Conservation (phyloP, 306 rosid species). For the Parietaria judaica region DNA sequence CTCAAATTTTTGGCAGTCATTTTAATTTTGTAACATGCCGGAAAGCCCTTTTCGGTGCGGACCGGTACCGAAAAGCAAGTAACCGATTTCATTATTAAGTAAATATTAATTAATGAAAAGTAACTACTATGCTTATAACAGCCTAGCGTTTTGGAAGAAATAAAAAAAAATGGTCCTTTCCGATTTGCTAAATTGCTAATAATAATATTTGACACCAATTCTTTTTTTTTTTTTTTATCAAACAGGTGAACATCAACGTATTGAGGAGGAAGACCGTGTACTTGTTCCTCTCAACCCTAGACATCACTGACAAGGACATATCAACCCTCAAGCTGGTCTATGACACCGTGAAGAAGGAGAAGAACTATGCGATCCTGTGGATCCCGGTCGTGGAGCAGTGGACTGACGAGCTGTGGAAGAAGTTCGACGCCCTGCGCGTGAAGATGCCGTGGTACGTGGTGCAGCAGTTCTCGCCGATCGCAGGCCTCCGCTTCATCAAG, state of each 20-base stretch:
- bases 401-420: constrained; percentile 28
- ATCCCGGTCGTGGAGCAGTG: constrained; percentile 43
- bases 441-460: constrained; percentile 54
- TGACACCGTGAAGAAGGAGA: constrained; percentile 14
- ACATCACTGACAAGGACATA: constrained; percentile 31
- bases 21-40: too few species aligned
- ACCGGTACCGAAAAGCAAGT: too few species aligned
- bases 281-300: constrained; percentile 45
- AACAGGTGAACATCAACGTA: constrained; percentile 32
- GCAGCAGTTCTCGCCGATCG: constrained; percentile 23
- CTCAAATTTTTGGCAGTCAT: too few species aligned
- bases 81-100: too few species aligned
- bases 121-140: too few species aligned
- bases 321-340: constrained; percentile 12
- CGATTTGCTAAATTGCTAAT: too few species aligned
- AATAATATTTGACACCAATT: too few species aligned
- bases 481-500: constrained; percentile 36
- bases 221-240: too few species aligned
- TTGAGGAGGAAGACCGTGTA: constrained; percentile 46
- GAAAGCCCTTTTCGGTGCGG: too few species aligned
- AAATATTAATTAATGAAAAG: too few species aligned
- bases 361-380: constrained; percentile 32
- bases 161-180: too few species aligned
- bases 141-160: too few species aligned
- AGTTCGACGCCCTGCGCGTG: constrained; percentile 32